phyloP scores from a whole-genome alignment of 805 yeast species.

The Suhomyces sp. region DNA sequence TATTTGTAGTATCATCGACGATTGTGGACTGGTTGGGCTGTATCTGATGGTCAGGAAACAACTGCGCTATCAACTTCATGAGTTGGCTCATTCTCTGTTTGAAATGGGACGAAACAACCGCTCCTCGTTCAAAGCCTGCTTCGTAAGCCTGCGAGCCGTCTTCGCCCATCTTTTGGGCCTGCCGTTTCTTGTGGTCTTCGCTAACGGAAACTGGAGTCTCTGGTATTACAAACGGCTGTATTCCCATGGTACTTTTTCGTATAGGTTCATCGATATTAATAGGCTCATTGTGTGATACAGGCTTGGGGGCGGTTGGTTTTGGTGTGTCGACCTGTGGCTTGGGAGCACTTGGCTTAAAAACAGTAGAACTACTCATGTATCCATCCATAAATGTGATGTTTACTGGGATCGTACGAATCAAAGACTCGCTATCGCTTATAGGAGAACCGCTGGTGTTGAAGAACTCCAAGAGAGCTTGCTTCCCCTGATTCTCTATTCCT shows the following conservation, averaged over 20 bases:
- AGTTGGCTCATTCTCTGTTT: slow-evolving; percentile 6
- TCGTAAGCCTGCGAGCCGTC: slow-evolving; percentile 29
- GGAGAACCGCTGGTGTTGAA: slow-evolving; percentile 22
- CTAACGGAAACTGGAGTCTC: slow-evolving; percentile 3
- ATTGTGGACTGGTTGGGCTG: background rate
- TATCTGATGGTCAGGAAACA: background rate
- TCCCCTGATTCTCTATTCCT: slow-evolving; percentile 38
- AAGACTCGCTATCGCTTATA: slow-evolving; percentile 10
- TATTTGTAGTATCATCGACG: slow-evolving; percentile 35
- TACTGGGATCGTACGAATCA: slow-evolving; percentile 20
- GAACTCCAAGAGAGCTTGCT: slow-evolving; percentile 26
- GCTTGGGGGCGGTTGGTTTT: background rate
- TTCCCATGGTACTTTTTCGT: slow-evolving; percentile 13
- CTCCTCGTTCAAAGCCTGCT: slow-evolving; percentile 34
- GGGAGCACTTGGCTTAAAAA: background rate
- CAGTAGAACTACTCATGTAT: background rate
- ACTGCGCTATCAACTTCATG: slow-evolving; percentile 2
- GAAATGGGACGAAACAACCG: slow-evolving; percentile 21
- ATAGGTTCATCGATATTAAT: background rate
- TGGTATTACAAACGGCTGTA: slow-evolving; percentile 17
- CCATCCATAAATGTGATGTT: slow-evolving; percentile 26
- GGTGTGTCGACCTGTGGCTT: too few species aligned
- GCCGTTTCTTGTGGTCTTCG: slow-evolving; percentile 1
- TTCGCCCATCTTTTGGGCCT: slow-evolving; percentile 14
- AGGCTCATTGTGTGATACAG: background rate